Base-by-base conservation (phyloP, 306 rosid genomes). In the Ochetophila trinervis region DNA sequence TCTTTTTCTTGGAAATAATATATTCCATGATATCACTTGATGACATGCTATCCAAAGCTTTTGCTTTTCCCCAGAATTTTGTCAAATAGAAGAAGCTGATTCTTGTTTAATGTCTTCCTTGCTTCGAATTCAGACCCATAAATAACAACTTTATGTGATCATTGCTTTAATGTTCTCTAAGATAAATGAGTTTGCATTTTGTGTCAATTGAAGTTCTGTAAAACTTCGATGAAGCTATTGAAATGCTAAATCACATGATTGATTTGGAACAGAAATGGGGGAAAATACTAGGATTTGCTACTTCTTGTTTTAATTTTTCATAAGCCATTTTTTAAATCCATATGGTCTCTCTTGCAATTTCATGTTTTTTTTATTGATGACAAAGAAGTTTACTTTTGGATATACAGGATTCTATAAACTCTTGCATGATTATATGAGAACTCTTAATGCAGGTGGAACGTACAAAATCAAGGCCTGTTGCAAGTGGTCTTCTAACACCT, bases 401-500 rank as follows among this genome's bases (percentile, higher is more conserved):
- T 50, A 7, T 4, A 1, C 13, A 17, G n/a, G n/a, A 37, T 17
- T 67, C 53, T 68, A 49, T 50, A n/a, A 60, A 45, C 65, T 67
- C 56, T 52, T 68, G 59, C 60, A 63, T 75, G 32, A 40, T 60
- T 51, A 48, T 69, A 16, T 58, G 21, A 66, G 18, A 32, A 30
- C 27, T 62, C 79, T 74, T 55, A 18, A 45, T 87, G 82, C 80
- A 92, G 96, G 96, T 92, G 44, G 98, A 87, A 22, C 93, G 98
- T 36, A 92, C 98, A 64, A 92, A 87, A 76, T 73, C 66, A 54
- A 79, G 98, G 70, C 98, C 98, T 53, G 74, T 92, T 59, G 98
- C 98, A 61, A 85, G 98, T 83, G 91, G 95, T 77, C 76, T 75
- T 76, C 65, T 92, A 79, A 87, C 98, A 36, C 98, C 89, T 27